These are phyloP conservation scores for Perkinsus marinus DNA, from an alignment of 169 alveolate genomes.

Conservation along the genomic window DNA sequence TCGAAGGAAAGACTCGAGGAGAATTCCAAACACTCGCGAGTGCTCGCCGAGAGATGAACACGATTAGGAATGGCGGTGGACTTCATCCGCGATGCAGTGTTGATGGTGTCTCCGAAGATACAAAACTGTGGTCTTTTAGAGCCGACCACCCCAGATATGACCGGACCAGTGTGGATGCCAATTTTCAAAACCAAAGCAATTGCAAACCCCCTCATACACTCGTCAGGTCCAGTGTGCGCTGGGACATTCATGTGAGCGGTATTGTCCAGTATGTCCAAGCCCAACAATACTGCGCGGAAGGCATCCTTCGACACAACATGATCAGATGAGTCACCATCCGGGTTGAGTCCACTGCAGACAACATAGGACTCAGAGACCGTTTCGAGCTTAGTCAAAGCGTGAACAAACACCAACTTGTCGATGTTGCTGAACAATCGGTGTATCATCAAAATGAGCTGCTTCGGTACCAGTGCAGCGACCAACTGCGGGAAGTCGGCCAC, in stretches of 20 bases:
- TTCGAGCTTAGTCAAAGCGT: no score
- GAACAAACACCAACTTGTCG: no score
- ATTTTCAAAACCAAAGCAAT: constrained; percentile 23
- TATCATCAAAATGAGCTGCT: constrained; percentile 52
- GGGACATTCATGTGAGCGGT: no score
- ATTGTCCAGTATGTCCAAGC: no score
- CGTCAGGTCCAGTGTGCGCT: no score
- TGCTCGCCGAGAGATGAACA: constrained; percentile 55
- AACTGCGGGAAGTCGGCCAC: constrained; percentile 87
- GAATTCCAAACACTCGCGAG: constrained; percentile 30
- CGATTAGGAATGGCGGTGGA: constrained; percentile 56
- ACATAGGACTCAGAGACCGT: no score
- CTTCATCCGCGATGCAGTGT: constrained; percentile 89
- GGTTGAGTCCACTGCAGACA: no score
- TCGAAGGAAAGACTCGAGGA: constrained; percentile 20
- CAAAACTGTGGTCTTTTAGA: constrained; percentile 91
- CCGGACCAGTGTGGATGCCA: no score
- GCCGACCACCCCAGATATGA: no score
- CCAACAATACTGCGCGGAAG: no score
- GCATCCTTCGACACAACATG: no score
- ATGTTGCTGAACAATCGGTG: not conserved
- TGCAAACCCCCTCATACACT: not conserved
- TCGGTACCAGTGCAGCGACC: constrained; percentile 78
- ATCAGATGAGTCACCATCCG: no score
- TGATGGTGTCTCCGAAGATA: constrained; percentile 91